phyloP scores from a whole-genome alignment of 2,329 filamentous ascomycete genomes.

The Zymoseptoria brevis region DNA sequence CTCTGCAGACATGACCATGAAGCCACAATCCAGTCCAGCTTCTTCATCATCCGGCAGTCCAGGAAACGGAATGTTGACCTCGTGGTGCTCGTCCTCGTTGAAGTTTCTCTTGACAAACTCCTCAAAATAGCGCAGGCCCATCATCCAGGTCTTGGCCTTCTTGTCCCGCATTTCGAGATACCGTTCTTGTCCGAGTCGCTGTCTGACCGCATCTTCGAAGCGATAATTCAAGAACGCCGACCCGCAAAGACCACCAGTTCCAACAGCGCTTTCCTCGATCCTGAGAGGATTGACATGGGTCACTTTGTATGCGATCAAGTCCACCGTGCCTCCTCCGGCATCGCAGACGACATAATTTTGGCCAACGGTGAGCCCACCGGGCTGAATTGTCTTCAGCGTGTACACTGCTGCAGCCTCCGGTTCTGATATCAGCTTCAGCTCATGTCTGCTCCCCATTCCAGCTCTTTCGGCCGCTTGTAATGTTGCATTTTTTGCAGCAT shows the following conservation, averaged over 20 bases:
- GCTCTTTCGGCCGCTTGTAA: conserved; percentile 68
- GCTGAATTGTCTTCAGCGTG: conserved; percentile 70
- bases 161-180: conserved; percentile 71
- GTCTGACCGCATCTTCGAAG: conserved; percentile 68
- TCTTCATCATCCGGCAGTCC: conserved; percentile 69
- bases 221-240: conserved; percentile 73
- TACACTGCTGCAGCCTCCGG: conserved; percentile 74
- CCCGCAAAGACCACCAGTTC: conserved; percentile 68
- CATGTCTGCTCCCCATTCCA: conserved; percentile 62
- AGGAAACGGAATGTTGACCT: conserved; percentile 71
- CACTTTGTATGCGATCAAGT: conserved; percentile 76
- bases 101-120: conserved; percentile 82
- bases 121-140: conserved; percentile 68
- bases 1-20: conserved; percentile 64
- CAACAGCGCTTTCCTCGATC: conserved; percentile 71
- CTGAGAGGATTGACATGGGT: conserved; percentile 62
- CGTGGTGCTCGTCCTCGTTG: conserved; percentile 56
- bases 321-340: conserved; percentile 53
- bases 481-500: conserved; percentile 77
- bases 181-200: conserved; percentile 53
- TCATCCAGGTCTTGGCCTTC: conserved; percentile 68
- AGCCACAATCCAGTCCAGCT: conserved; percentile 65
- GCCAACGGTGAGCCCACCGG: conserved; percentile 62
- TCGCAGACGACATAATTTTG: conserved; percentile 53
- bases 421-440: conserved; percentile 73